Base-by-base conservation (phyloP, 2,329 filamentous ascomycete genomes). In the Fusarium sororula region DNA sequence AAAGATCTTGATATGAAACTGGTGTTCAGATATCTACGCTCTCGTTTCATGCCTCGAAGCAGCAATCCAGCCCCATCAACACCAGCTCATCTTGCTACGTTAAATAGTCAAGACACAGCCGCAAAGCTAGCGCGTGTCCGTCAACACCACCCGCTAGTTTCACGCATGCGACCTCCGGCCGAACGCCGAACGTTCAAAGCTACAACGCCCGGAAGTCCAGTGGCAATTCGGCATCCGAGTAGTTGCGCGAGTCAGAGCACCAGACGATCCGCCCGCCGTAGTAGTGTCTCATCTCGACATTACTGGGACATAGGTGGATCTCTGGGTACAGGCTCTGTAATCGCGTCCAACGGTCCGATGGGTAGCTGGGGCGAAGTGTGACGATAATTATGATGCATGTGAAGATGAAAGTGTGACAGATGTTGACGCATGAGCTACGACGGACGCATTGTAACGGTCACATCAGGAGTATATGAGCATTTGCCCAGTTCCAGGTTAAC, bases 281-380 rank as follows among this genome's bases (percentile, higher is more conserved):
- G 90, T 77, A 92, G 90, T 73, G 88, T 90, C 39, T 95, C 93
- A 50, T 94, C 91, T 51, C 86, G 94, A 60, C 94, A 97, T 80
- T 98, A 97, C 82, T 98, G 95, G 95, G 95, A 98, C 81, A 90
- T 98, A 74, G 94, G 94, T 32, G 93, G 91, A 11, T 95, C 91
- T 76, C 88, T 94, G 30, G 93, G 93, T 5, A 95, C 93, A 63
- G 92, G 92, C 7, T 93, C 91, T 73, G 86, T 91, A 70, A 90
- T 93, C 80, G 90, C 89, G 5, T 88, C 89, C 54, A 89, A 88
- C 44, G 92, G 91, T 3, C 89, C 89, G 14, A 90, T 93, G 86
- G 93, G 93, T 22, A 91, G 89, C 75, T 96, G 94, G 94, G 93
- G 93, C 15, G 94, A 96, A 83, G 89, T 93, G 32, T 92, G 76